Conservation (phyloP, 1,139 yeast species). For the Blastobotrys persicus region DNA sequence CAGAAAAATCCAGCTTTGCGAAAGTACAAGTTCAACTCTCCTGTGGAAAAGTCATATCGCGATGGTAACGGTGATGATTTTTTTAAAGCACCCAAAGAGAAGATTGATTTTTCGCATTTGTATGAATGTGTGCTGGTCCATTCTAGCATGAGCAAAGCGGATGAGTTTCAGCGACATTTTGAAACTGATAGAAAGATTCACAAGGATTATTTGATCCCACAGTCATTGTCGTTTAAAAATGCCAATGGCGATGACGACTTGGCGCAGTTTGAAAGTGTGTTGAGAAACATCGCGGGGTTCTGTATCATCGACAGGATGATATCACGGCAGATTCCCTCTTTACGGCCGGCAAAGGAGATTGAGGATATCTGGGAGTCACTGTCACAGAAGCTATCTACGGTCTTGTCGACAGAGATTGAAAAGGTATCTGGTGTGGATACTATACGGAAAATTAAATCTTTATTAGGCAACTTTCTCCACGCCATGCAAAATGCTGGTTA, state of each 20-base stretch:
- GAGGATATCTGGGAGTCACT: conserved; percentile 80
- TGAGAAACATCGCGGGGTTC: conserved; percentile 70
- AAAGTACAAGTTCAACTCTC: conserved; percentile 74
- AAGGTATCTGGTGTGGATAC: conserved; percentile 37
- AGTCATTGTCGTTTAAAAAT: conserved; percentile 22
- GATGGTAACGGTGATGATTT: conserved; percentile 46
- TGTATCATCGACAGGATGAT: conserved; percentile 72
- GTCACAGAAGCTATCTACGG: conserved; percentile 35
- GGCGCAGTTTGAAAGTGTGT: conserved; percentile 27
- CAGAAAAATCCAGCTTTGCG: conserved; percentile 46
- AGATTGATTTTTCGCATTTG: conserved; percentile 61
- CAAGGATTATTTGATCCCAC: conserved; percentile 70
- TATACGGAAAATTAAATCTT: conserved; percentile 49
- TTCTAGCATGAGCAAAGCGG: conserved; percentile 64
- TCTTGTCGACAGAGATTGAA: conserved; percentile 30
- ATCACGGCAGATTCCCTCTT: conserved; percentile 49
- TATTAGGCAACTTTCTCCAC: conserved; percentile 71
- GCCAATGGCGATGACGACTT: conserved; percentile 22
- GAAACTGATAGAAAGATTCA: conserved; percentile 73
- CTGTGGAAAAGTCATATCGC: conserved; percentile 74
- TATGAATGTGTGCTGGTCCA: conserved; percentile 84
- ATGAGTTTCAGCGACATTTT: conserved; percentile 58
- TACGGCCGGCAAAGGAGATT: conserved; percentile 45
- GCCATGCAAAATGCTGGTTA: conserved; percentile 72
- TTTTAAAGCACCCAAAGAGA: conserved; percentile 7